Percentiles rank a stretch among this genome's conserved stretches.
Evolutionary conservation across 495 filamentous ascomycete genomes (phyloP).

Genomic region (Hypoxylon lenormandii): DNA sequence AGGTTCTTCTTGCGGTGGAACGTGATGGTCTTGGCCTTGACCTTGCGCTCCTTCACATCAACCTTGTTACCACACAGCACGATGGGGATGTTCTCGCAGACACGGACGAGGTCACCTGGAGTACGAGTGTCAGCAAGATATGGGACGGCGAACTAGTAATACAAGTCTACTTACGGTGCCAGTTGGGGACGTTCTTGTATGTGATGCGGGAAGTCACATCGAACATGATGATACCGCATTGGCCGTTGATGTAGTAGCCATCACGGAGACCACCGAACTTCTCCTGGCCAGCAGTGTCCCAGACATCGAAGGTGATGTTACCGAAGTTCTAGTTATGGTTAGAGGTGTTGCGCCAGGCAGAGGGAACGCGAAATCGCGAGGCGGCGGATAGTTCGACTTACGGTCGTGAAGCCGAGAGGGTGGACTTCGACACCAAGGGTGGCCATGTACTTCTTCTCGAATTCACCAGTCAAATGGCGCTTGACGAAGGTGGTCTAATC

Average conservation of each 20-base stretch:
- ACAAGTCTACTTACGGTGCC: constrained; percentile 86
- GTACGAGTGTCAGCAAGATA: constrained; percentile 16
- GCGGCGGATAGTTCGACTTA: constrained; percentile 66
- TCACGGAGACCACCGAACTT: constrained; percentile 99
- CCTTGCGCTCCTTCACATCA: constrained; percentile 99
- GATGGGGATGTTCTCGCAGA: constrained; percentile 99
- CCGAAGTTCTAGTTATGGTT: constrained; percentile 81
- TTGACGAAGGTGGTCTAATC: constrained; percentile 99
- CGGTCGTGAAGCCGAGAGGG: constrained; percentile 90
- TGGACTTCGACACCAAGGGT: constrained; percentile 99
- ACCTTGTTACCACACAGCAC: constrained; percentile 99
- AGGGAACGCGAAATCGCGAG: constrained; percentile 25
- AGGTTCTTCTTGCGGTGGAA: constrained; percentile 99
- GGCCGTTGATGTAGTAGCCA: constrained; percentile 99
- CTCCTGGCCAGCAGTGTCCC: constrained; percentile 99
- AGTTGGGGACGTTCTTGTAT: constrained; percentile 99
- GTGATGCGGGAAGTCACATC: constrained; percentile 99
- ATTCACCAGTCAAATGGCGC: constrained; percentile 98
- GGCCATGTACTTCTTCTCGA: constrained; percentile 99
- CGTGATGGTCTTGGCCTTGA: constrained; percentile 99
- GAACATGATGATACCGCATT: constrained; percentile 99
- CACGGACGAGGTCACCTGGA: constrained; percentile 96
- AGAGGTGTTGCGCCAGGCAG: constrained; percentile 42
- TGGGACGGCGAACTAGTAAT: neutral
- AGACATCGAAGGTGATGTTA: constrained; percentile 97